These are phyloP conservation scores for Phaeosphaeriaceae sp. DNA, from an alignment of 2,329 filamentous ascomycete species.

Conservation along the genomic window DNA sequence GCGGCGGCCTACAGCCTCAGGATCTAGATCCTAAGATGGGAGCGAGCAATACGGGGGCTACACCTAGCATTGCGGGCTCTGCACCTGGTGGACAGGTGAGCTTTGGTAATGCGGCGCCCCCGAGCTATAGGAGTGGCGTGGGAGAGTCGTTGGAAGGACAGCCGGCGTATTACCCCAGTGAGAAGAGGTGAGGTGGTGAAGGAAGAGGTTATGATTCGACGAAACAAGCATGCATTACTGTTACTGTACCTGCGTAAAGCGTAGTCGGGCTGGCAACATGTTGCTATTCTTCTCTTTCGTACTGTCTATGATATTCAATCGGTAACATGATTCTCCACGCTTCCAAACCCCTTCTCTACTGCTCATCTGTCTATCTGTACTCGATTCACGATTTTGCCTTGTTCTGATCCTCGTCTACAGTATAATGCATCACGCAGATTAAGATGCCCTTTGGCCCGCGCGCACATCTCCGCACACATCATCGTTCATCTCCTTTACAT, in stretches of 20 bases:
- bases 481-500: neutral
- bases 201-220: neutral
- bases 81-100: conserved; percentile 41
- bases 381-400: too few species aligned
- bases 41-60: conserved; percentile 37
- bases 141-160: conserved; percentile 48
- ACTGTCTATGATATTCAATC: neutral
- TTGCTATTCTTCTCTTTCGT: neutral
- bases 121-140: conserved; percentile 43
- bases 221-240: neutral
- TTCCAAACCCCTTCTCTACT: too few species aligned
- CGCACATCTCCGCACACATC: neutral
- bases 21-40: conserved; percentile 45
- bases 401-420: too few species aligned
- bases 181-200: conserved; percentile 35
- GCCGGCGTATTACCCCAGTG: conserved; percentile 42
- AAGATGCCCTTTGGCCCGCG: too few species aligned
- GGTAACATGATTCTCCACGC: too few species aligned
- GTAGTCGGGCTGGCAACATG: neutral
- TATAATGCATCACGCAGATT: too few species aligned
- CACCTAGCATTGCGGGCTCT: conserved; percentile 31
- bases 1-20: conserved; percentile 51
- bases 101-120: conserved; percentile 47
- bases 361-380: too few species aligned
- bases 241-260: neutral